Evolutionary conservation across 2,329 filamentous ascomycete genomes (phyloP).

Genomic region (Ophiostoma himal-ulmi): DNA sequence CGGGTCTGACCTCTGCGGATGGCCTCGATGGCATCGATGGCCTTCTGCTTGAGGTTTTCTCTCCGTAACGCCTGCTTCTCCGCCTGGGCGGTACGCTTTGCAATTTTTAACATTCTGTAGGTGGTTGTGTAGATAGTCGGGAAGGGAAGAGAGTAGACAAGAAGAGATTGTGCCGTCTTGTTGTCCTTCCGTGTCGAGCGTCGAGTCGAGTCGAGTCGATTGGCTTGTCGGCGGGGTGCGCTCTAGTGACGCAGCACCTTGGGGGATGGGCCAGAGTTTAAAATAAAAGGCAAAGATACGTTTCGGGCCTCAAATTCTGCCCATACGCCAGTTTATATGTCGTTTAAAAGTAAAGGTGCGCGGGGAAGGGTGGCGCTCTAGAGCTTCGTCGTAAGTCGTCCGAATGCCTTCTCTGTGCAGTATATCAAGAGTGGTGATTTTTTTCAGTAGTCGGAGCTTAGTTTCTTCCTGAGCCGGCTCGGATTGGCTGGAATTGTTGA

Average conservation of each 20-base stretch:
- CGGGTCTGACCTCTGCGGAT: slow-evolving; percentile 24
- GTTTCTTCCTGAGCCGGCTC: slow-evolving; percentile 21
- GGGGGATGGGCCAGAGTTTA: no score
- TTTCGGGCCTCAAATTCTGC: background rate
- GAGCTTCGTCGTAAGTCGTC: slow-evolving; percentile 1
- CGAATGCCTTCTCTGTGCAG: background rate
- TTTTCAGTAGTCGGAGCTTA: slow-evolving; percentile 22
- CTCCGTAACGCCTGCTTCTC: slow-evolving; percentile 56
- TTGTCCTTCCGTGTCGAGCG: background rate
- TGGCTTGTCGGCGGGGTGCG: slow-evolving; percentile 5
- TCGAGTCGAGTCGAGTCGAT: slow-evolving; percentile 6
- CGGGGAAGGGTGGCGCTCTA: slow-evolving; percentile 1
- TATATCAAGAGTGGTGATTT: slow-evolving; percentile 14
- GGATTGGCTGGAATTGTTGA: slow-evolving; percentile 14
- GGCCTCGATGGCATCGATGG: slow-evolving; percentile 11
- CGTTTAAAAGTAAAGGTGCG: background rate
- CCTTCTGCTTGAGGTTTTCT: slow-evolving; percentile 28
- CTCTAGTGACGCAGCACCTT: background rate
- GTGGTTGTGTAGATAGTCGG: background rate
- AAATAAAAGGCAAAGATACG: background rate
- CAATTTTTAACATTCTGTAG: slow-evolving; percentile 60
- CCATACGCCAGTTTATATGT: background rate
- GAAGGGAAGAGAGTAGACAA: background rate
- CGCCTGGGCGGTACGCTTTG: slow-evolving; percentile 60
- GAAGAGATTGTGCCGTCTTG: background rate